phyloP scores from a whole-genome alignment of 345 rosid species.

The Geranium rotundifolium region DNA sequence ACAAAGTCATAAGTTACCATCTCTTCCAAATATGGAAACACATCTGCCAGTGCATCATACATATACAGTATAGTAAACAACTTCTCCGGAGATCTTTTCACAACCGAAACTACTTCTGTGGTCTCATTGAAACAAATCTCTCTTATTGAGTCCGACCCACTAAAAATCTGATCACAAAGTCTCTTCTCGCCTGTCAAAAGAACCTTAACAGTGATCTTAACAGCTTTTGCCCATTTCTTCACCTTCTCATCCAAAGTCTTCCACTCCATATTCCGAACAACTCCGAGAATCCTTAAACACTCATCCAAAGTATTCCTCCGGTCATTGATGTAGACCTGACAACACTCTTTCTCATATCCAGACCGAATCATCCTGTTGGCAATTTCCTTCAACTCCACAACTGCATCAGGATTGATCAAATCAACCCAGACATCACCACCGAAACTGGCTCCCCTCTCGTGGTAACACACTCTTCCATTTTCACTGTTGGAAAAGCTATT shows the following conservation, averaged over 20 bases:
- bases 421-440: conserved; percentile 73
- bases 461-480: conserved; percentile 47
- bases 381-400: conserved; percentile 59
- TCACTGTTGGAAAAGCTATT: conserved; percentile 61
- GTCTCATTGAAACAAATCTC: conserved; percentile 85
- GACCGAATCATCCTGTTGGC: conserved; percentile 82
- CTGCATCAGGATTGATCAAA: conserved; percentile 53
- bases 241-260: conserved; percentile 85
- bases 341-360: conserved; percentile 87
- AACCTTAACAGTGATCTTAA: conserved; percentile 58
- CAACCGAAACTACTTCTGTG: conserved; percentile 72
- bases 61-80: conserved; percentile 87
- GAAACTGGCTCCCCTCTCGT: conserved; percentile 79
- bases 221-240: conserved; percentile 93
- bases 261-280: conserved; percentile 89
- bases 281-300: conserved; percentile 61
- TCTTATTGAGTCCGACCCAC: conserved; percentile 36
- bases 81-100: conserved; percentile 78
- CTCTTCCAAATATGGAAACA: conserved; percentile 37
- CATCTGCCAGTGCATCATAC: conserved; percentile 73
- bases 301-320: conserved; percentile 80
- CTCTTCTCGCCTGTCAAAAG: conserved; percentile 68
- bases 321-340: conserved; percentile 69
- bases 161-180: conserved; percentile 69
- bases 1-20: conserved; percentile 54